Conservation (phyloP, 768 basidiomycete species). For the Gyrodon lividus region DNA sequence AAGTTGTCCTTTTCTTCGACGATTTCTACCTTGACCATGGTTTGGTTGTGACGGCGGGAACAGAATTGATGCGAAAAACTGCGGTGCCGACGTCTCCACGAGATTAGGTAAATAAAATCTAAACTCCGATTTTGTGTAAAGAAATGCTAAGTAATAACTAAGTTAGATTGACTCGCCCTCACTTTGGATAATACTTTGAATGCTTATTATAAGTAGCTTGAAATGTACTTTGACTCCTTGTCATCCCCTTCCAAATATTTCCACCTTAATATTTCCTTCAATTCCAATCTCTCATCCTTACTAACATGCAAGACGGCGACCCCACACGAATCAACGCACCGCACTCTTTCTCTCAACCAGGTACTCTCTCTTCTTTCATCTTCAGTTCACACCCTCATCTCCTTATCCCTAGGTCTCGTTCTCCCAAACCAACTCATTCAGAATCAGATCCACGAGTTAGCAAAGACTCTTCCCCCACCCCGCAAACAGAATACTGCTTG, state of each 20-base stretch:
- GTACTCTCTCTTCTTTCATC: constrained; percentile 10
- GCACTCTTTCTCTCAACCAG: constrained; percentile 36
- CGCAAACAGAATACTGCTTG: constrained; percentile 93
- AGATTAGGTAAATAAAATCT: constrained; percentile 5
- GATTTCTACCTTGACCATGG: constrained; percentile 93
- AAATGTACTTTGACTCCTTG: constrained; percentile 12
- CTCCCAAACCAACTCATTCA: constrained; percentile 69
- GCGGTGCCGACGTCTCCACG: constrained; percentile 28
- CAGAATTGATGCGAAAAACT: constrained; percentile 18
- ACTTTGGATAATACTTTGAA: background rate
- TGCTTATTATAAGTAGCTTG: no score
- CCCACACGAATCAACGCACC: constrained; percentile 2
- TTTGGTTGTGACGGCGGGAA: constrained; percentile 23
- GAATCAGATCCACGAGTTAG: constrained; percentile 80
- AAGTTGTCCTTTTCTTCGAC: constrained; percentile 76
- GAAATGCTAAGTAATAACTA: background rate
- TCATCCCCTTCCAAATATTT: constrained; percentile 13
- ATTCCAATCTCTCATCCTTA: constrained; percentile 8
- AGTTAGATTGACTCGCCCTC: background rate
- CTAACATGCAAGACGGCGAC: constrained; percentile 34
- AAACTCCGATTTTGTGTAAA: constrained; percentile 25
- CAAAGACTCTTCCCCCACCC: constrained; percentile 78
- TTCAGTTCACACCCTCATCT: background rate
- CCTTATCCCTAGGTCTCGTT: constrained; percentile 46
- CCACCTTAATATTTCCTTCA: constrained; percentile 26